Conservation (phyloP, 495 filamentous ascomycete genomes). For the Xylaria palmicola region DNA sequence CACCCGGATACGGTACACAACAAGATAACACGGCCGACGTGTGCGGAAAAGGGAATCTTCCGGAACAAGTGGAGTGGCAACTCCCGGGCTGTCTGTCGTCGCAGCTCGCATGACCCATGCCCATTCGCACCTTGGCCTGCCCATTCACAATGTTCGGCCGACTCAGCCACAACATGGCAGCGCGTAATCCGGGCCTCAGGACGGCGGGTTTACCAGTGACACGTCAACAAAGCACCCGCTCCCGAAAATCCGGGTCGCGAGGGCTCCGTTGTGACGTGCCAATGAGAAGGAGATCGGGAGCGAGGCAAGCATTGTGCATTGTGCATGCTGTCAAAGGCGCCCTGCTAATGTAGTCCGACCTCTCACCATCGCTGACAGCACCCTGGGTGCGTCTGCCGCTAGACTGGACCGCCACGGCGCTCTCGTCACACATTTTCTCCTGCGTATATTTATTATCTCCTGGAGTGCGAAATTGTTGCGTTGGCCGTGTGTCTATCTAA, state of each 20-base stretch:
- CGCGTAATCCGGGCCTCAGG: constrained; percentile 11
- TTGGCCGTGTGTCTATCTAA: constrained; percentile 1
- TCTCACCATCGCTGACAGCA: constrained; percentile 10
- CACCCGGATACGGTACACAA: constrained; percentile 1
- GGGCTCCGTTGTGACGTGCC: not conserved
- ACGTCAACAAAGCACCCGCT: constrained; percentile 15
- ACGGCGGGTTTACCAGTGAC: constrained; percentile 10
- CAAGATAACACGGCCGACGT: constrained; percentile 6
- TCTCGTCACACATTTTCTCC: constrained; percentile 2
- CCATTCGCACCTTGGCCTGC: constrained; percentile 2
- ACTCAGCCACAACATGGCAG: constrained; percentile 10
- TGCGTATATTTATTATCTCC: not conserved
- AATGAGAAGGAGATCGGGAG: constrained; percentile 11
- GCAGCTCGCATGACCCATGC: constrained; percentile 9
- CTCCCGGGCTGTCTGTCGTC: not conserved
- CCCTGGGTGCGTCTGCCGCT: constrained; percentile 13
- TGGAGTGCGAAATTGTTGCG: constrained; percentile 1
- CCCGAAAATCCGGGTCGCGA: constrained; percentile 14
- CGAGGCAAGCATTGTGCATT: constrained; percentile 14
- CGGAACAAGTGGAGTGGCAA: constrained; percentile 15
- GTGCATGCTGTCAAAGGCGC: constrained; percentile 7
- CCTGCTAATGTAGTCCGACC: constrained; percentile 8
- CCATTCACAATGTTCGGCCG: constrained; percentile 2
- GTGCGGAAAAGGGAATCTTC: constrained; percentile 12
- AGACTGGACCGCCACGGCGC: constrained; percentile 5